phyloP scores from a whole-genome alignment of 1,139 yeast species.

The Petasospora fabianii region DNA sequence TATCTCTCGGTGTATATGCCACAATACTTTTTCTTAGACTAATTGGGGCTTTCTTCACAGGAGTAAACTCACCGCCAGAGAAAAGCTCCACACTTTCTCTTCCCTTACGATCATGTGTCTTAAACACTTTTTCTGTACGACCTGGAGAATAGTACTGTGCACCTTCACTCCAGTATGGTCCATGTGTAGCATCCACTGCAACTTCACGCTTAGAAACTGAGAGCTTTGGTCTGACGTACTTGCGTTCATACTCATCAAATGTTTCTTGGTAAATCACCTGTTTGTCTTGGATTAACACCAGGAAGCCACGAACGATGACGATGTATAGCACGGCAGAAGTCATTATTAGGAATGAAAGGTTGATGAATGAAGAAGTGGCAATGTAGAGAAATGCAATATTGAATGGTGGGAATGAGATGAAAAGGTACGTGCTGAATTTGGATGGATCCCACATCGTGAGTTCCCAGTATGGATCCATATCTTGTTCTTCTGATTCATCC shows the following conservation, averaged over 20 bases:
- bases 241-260: constrained; percentile 59
- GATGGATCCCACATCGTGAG: constrained; percentile 60
- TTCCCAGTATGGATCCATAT: constrained; percentile 42
- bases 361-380: constrained; percentile 37
- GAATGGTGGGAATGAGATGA: constrained; percentile 58
- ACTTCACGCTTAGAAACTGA: constrained; percentile 57
- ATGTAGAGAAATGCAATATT: constrained; percentile 38
- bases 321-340: constrained; percentile 40
- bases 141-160: constrained; percentile 38
- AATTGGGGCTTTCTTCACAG: constrained; percentile 13
- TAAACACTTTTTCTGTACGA: constrained; percentile 24
- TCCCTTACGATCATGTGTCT: constrained; percentile 26
- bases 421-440: constrained; percentile 43
- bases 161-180: constrained; percentile 32
- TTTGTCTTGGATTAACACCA: constrained; percentile 52
- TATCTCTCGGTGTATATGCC: constrained; percentile 9
- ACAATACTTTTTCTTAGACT: constrained; percentile 10
- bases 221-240: constrained; percentile 61
- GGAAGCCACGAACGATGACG: constrained; percentile 42
- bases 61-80: constrained; percentile 23
- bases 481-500: constrained; percentile 22
- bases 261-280: constrained; percentile 59
- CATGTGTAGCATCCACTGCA: constrained; percentile 54
- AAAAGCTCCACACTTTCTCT: constrained; percentile 24
- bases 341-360: constrained; percentile 35